Evolutionary conservation across 441 rosid species (phyloP).

Genomic region (Brassica hybrid): DNA sequence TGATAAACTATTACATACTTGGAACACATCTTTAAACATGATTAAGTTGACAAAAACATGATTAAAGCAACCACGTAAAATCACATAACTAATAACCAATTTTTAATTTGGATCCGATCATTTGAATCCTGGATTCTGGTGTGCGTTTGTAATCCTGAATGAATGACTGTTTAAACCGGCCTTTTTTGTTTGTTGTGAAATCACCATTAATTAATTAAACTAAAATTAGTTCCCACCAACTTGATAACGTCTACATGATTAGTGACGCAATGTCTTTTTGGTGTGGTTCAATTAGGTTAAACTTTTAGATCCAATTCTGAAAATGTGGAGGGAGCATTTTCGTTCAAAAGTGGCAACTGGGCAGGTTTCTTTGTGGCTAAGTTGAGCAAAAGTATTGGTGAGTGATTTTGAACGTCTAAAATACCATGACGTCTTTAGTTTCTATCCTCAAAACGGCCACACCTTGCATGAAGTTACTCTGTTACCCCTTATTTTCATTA

Average conservation of each 20-base stretch:
- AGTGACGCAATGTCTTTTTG: slow-evolving; percentile 30
- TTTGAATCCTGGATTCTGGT: background rate
- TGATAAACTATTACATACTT: background rate
- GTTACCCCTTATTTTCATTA: slow-evolving; percentile 14
- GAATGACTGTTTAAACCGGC: background rate
- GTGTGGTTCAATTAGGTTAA: slow-evolving; percentile 30
- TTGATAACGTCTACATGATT: slow-evolving; percentile 12
- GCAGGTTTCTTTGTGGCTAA: slow-evolving; percentile 37
- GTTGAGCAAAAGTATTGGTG: slow-evolving; percentile 32
- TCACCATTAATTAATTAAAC: background rate
- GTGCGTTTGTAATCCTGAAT: background rate
- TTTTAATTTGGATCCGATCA: background rate
- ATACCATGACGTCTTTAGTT: slow-evolving; percentile 17
- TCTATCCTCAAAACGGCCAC: slow-evolving; percentile 19
- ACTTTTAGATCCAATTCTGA: slow-evolving; percentile 3
- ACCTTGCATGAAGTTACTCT: background rate
- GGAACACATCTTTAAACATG: background rate
- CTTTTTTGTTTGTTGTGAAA: background rate
- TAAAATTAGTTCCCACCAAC: background rate
- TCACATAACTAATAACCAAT: background rate
- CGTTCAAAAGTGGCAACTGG: slow-evolving; percentile 6
- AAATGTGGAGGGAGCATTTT: background rate
- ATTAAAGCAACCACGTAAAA: background rate
- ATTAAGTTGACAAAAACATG: too few relatives aligned
- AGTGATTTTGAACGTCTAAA: slow-evolving; percentile 21